Base-by-base conservation (phyloP, 2,329 filamentous ascomycete genomes). In the Lithohypha guttulata region DNA sequence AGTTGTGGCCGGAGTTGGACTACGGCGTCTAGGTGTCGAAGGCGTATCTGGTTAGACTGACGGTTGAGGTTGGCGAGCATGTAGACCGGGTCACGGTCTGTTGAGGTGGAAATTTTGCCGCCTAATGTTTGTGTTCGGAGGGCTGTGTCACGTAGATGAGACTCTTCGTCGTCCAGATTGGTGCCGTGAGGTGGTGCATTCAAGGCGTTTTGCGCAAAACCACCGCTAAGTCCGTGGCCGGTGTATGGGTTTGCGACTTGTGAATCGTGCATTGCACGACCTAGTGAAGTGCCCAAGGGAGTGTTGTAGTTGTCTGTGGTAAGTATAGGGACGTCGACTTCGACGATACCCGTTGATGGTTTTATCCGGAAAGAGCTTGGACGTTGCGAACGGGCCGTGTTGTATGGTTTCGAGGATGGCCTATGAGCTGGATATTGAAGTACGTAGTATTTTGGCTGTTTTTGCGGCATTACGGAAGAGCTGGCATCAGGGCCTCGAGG, bases 1-100 rank as follows among this genome's bases (percentile, higher is more conserved):
- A 93, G 81, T 55, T 95, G 84, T 0, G 91, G 86, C 3, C 87
- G 82, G 55, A 98, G 77, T 56, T 93, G 84, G 28, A 93, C 82
- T 30, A 94, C 75, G 2, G 84, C 81, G 27, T 80, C 77, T 31
- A 93, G 75, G 17, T 82, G 83, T 1, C 85, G 93, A 26, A 96
- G 75, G n/a, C 22, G 15, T 4, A 37, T 19, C 4, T 23, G 20
- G 4, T 17, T 37, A 4, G 2, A 18, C 23, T 6, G 3, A 11
- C 23, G 34, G 62, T 95, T 85, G 7, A 95, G 68, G n/a, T 86
- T 81, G 19, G 85, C 91, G 34, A 95, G 71, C 78, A 95, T 93
- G 64, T 93, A 93, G 49, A 70, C 65, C 6, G 76, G 74, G 49
- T 84, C 80, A 15, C 81, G 80, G 47, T 80, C 74, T 47, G 79